These are phyloP conservation scores for Yarrowia porcina DNA, from an alignment of 805 yeast genomes.

Conservation along the genomic window DNA sequence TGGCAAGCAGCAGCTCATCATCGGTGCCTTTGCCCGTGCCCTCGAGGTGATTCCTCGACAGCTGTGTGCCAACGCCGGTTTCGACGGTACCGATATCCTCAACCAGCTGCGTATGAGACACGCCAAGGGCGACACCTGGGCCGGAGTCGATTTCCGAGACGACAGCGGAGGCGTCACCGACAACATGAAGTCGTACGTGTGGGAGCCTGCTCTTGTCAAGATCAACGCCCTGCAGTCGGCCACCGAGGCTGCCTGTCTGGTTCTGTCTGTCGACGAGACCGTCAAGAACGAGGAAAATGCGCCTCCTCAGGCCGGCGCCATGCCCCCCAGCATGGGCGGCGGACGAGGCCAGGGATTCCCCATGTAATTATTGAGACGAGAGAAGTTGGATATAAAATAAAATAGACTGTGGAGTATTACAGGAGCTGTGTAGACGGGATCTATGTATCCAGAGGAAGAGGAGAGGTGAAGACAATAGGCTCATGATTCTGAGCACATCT, in stretches of 20 bases:
- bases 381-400: neutral
- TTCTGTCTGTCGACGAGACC: slow-evolving; percentile 95
- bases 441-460: no score
- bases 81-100: slow-evolving; percentile 92
- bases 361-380: neutral
- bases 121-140: slow-evolving; percentile 88
- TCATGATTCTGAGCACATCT: no score
- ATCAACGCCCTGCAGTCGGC: slow-evolving; percentile 93
- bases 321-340: slow-evolving; percentile 29
- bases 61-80: slow-evolving; percentile 97
- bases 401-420: neutral
- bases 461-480: no score
- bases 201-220: slow-evolving; percentile 98
- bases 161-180: slow-evolving; percentile 46
- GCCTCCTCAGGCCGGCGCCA: slow-evolving; percentile 39
- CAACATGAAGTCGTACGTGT: slow-evolving; percentile 80
- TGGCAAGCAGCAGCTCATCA: slow-evolving; percentile 92
- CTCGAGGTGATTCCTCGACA: slow-evolving; percentile 96
- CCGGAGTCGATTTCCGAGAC: slow-evolving; percentile 80
- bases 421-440: no score
- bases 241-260: slow-evolving; percentile 91
- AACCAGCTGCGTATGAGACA: slow-evolving; percentile 90
- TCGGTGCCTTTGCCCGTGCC: slow-evolving; percentile 90
- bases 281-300: slow-evolving; percentile 43
- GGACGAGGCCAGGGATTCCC: slow-evolving; percentile 31